Conservation (phyloP, 495 filamentous ascomycete species). For the Cercophora samala region DNA sequence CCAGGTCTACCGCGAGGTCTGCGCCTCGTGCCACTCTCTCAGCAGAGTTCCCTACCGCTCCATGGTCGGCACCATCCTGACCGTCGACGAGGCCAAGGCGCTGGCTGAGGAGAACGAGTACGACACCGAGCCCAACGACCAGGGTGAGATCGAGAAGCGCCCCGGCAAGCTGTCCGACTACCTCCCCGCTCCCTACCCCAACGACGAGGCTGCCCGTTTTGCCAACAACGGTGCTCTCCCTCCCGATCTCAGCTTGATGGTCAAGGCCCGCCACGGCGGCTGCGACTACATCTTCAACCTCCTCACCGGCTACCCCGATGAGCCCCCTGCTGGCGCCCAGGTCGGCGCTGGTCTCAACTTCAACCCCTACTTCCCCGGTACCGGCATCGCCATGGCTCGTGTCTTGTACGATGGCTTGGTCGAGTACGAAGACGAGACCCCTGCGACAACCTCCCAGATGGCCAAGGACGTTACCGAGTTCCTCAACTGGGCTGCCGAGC, state of each 20-base stretch:
- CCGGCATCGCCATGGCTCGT: conserved; percentile 98
- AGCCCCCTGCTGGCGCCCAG: conserved; percentile 80
- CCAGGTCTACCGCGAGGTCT: conserved; percentile 99
- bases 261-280: conserved; percentile 96
- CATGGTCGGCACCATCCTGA: conserved; percentile 87
- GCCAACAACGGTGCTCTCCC: conserved; percentile 98
- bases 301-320: conserved; percentile 97
- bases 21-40: conserved; percentile 95
- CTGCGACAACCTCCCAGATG: conserved; percentile 96
- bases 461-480: conserved; percentile 99
- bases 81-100: conserved; percentile 94
- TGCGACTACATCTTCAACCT: conserved; percentile 98
- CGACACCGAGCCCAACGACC: conserved; percentile 95
- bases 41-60: conserved; percentile 88
- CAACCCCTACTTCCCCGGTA: conserved; percentile 99
- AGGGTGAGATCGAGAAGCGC: conserved; percentile 97
- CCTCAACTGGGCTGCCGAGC: conserved; percentile 98
- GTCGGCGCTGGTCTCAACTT: conserved; percentile 91
- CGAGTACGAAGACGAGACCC: conserved; percentile 96
- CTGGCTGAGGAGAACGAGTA: conserved; percentile 98
- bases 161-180: conserved; percentile 98
- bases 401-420: conserved; percentile 96
- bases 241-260: conserved; percentile 94
- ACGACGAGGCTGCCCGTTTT: conserved; percentile 96
- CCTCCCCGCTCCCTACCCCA: conserved; percentile 91